Conservation (phyloP, 108 stramenopile species). For the Licmophora abbreviata region DNA sequence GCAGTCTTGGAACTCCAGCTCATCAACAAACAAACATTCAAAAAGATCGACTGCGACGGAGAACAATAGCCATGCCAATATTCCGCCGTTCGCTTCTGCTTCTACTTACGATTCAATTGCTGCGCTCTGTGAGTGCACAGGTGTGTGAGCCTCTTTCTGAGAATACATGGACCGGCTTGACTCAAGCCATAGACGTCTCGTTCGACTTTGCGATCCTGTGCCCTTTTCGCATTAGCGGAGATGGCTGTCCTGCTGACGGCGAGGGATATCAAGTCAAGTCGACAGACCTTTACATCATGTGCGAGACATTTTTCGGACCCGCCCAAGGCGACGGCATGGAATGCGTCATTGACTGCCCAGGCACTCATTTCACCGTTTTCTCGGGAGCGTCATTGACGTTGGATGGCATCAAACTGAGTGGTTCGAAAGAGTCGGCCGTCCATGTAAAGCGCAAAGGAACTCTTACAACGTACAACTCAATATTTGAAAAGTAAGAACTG, state of each 20-base stretch:
- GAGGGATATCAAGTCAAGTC: constrained; percentile 6
- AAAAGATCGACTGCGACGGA: too few species aligned
- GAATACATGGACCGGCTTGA: constrained; percentile 13
- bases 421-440: background rate
- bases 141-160: constrained; percentile 6
- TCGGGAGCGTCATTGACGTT: background rate
- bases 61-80: too few species aligned
- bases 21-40: too few species aligned
- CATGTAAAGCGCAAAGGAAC: background rate
- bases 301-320: constrained; percentile 1
- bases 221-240: constrained; percentile 20
- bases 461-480: background rate
- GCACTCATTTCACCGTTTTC: constrained; percentile 15
- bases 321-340: constrained; percentile 1
- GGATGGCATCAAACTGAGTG: background rate
- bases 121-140: background rate
- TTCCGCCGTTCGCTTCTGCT: too few species aligned
- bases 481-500: background rate
- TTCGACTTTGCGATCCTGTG: constrained; percentile 13
- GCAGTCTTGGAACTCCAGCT: too few species aligned
- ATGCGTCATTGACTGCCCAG: constrained; percentile 22
- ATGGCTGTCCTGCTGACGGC: constrained; percentile 10
- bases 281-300: constrained; percentile 5
- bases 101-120: too few species aligned
- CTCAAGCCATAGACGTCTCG: constrained; percentile 8